Percentiles rank a stretch among this genome's conserved stretches.
Conservation (phyloP, 139 green algal genomes). For the Picochlorum sp. region DNA sequence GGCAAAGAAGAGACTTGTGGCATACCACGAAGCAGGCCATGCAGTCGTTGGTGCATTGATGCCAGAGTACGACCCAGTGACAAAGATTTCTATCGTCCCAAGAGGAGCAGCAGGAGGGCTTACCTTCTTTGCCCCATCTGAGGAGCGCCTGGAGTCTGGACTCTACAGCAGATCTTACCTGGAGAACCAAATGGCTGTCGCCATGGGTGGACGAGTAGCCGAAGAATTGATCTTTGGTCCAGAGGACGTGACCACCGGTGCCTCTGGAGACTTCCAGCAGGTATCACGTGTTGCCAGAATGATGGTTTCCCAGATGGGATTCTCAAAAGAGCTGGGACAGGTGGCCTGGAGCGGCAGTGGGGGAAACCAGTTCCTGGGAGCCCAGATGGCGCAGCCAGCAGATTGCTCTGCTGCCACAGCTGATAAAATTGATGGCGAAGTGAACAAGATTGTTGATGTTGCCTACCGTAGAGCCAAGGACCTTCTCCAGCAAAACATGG, state of each 20-base stretch:
- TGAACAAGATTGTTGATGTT: constrained; percentile 77
- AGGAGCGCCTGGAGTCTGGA: constrained; percentile 84
- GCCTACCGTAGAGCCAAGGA: constrained; percentile 97
- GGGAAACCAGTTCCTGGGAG: constrained; percentile 81
- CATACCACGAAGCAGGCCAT: constrained; percentile 95
- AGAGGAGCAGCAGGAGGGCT: constrained; percentile 88
- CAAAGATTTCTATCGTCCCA: constrained; percentile 98
- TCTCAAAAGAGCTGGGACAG: constrained; percentile 91
- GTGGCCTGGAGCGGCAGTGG: constrained; percentile 56
- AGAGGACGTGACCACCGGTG: constrained; percentile 95
- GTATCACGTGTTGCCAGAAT: constrained; percentile 53
- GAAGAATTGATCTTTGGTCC: constrained; percentile 99
- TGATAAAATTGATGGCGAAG: constrained; percentile 88
- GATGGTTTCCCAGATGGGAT: constrained; percentile 94
- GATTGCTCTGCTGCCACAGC: constrained; percentile 72
- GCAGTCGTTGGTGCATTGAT: constrained; percentile 93
- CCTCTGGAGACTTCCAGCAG: constrained; percentile 85
- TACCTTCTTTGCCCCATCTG: constrained; percentile 86
- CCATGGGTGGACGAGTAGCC: constrained; percentile 87
- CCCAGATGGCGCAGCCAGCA: constrained; percentile 61
- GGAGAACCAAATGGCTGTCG: constrained; percentile 76
- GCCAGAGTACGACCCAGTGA: constrained; percentile 98
- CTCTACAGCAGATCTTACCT: constrained; percentile 68
- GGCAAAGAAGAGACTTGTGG: constrained; percentile 92
- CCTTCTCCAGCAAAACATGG: constrained; percentile 82